phyloP scores from a whole-genome alignment of 1,284 basidiomycete genomes.

The Trametes pubescens region DNA sequence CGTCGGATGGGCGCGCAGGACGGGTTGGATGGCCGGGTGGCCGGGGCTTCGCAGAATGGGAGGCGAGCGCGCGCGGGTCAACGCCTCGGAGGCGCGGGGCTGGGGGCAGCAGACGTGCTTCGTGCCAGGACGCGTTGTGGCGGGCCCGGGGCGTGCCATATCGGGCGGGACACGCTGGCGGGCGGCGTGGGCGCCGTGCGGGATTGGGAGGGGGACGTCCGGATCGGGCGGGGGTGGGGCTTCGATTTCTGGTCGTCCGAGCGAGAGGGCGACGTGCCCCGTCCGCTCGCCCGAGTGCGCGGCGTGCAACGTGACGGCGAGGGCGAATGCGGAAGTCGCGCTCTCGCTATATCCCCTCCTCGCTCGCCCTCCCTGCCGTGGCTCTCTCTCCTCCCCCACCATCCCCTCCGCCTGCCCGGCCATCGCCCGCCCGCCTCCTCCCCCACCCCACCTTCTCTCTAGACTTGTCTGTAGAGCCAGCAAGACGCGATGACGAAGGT shows the following conservation, averaged over 20 bases:
- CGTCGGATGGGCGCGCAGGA: conserved; percentile 1
- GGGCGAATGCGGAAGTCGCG: neutral
- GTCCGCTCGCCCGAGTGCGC: neutral
- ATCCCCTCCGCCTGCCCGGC: conserved; percentile 6
- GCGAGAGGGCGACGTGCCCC: neutral
- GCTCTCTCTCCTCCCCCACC: conserved; percentile 19
- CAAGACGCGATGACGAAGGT: conserved; percentile 37
- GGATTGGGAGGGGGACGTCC: conserved; percentile 5
- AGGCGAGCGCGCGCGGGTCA: conserved; percentile 3
- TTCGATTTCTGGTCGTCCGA: conserved; percentile 28
- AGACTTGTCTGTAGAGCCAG: conserved; percentile 10
- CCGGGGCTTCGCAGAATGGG: conserved; percentile 2
- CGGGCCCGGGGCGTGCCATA: conserved; percentile 21
- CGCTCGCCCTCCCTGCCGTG: conserved; percentile 10
- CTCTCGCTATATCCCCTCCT: conserved; percentile 17
- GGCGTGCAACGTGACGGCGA: neutral
- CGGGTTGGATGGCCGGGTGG: neutral
- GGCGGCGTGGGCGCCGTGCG: conserved; percentile 9
- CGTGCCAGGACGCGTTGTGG: conserved; percentile 20
- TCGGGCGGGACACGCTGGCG: conserved; percentile 11
- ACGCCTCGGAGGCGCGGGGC: conserved; percentile 18
- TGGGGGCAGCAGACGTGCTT: conserved; percentile 9
- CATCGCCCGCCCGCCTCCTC: conserved; percentile 10
- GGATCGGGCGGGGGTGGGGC: conserved; percentile 17
- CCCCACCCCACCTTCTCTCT: conserved; percentile 9